A percentile compares a stretch with the other conserved stretches of the same genome.
Conservation (phyloP, 2,329 filamentous ascomycete species). For the Exserohilum turcica region DNA sequence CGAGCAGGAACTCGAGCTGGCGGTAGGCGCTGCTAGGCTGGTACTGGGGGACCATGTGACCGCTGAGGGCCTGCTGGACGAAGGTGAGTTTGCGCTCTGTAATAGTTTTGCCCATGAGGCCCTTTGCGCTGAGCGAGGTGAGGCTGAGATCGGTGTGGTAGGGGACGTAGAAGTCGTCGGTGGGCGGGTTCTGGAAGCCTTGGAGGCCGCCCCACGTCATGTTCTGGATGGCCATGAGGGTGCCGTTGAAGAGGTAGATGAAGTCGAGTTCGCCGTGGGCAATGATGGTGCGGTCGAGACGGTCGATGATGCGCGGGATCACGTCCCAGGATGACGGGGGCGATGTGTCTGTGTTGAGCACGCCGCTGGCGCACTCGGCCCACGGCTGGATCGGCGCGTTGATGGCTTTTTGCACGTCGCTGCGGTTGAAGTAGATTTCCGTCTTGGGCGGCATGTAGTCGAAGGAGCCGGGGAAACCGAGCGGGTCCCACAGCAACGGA, state of each 20-base stretch:
- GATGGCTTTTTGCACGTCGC: slow-evolving; percentile 70
- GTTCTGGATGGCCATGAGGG: slow-evolving; percentile 75
- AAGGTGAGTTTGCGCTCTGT: slow-evolving; percentile 79
- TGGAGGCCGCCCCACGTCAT: slow-evolving; percentile 77
- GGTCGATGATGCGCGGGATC: slow-evolving; percentile 74
- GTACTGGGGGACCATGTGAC: slow-evolving; percentile 73
- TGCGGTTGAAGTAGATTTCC: slow-evolving; percentile 71
- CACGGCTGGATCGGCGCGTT: slow-evolving; percentile 65
- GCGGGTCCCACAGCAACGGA: slow-evolving; percentile 70
- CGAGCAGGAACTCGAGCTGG: slow-evolving; percentile 76
- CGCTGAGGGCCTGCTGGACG: slow-evolving; percentile 65
- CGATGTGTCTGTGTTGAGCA: slow-evolving; percentile 58
- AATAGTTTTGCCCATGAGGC: slow-evolving; percentile 71
- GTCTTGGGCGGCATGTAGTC: slow-evolving; percentile 67
- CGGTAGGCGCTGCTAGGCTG: slow-evolving; percentile 70
- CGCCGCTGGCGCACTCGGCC: slow-evolving; percentile 60
- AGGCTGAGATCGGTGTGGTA: slow-evolving; percentile 58
- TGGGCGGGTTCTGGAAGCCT: slow-evolving; percentile 68
- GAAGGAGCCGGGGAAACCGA: slow-evolving; percentile 70
- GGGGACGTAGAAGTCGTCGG: slow-evolving; percentile 70
- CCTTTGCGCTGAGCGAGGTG: slow-evolving; percentile 62
- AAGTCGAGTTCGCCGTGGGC: slow-evolving; percentile 74
- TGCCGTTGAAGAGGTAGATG: slow-evolving; percentile 70
- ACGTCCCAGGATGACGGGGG: slow-evolving; percentile 61
- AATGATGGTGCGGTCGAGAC: slow-evolving; percentile 72